A percentile compares a stretch with the other conserved stretches of the same genome.
Evolutionary conservation across 75 land plant genomes (phyloP).

Genomic region (Selaginella moellendorffii): DNA sequence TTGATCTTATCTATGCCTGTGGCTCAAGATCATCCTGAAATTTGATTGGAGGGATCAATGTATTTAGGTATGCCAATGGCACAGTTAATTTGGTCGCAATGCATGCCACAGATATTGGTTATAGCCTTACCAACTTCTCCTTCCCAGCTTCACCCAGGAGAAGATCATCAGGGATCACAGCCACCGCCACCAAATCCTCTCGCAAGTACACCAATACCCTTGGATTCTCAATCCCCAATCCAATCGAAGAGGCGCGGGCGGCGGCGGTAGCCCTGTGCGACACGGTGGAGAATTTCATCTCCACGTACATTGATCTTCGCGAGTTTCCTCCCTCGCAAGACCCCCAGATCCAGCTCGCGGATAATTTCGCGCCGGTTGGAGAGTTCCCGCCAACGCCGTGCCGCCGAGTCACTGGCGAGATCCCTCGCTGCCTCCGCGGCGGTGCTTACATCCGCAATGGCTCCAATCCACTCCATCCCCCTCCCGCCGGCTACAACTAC

Average conservation of each 20-base stretch:
- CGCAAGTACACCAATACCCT: not conserved
- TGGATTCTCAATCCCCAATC: not conserved
- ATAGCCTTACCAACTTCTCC: not conserved
- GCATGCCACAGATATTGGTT: too few species aligned
- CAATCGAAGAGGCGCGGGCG: not conserved
- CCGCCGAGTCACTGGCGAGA: not conserved
- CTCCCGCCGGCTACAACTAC: not conserved
- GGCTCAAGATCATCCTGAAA: too few species aligned
- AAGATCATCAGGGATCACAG: too few species aligned
- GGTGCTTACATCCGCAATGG: not conserved
- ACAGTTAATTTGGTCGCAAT: too few species aligned
- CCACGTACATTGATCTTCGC: not conserved
- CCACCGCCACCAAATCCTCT: too few species aligned
- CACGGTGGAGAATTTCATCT: not conserved
- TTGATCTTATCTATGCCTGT: too few species aligned
- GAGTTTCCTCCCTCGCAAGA: not conserved
- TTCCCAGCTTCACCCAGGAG: not conserved
- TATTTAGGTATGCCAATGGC: too few species aligned
- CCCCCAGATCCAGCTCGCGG: not conserved
- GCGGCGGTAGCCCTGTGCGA: not conserved
- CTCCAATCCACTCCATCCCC: not conserved
- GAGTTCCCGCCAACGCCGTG: not conserved
- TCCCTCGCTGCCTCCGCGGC: not conserved
- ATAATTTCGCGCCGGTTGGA: not conserved
- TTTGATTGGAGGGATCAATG: too few species aligned